Conservation (phyloP, 2,329 filamentous ascomycete genomes). For the Emergomyces orientalis region DNA sequence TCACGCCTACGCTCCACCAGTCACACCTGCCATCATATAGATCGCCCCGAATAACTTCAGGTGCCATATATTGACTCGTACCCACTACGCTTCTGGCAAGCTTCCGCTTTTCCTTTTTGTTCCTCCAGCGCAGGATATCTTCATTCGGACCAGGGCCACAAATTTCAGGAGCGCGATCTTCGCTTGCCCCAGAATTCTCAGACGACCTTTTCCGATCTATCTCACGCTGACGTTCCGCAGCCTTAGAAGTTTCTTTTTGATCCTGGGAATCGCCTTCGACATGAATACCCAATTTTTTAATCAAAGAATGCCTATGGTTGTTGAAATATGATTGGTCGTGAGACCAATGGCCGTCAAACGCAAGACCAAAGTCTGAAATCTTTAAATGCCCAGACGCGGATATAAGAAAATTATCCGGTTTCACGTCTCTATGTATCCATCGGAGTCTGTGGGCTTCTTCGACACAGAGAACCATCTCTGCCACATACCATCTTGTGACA, state of each 20-base stretch:
- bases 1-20: constrained; percentile 94
- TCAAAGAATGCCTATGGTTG: constrained; percentile 66
- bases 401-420: constrained; percentile 95
- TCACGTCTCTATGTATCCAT: constrained; percentile 93
- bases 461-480: constrained; percentile 92
- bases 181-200: constrained; percentile 14
- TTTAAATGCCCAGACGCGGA: constrained; percentile 81
- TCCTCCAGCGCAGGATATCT: constrained; percentile 59
- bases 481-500: constrained; percentile 75
- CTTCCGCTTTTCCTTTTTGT: constrained; percentile 57
- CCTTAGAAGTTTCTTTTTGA: constrained; percentile 35
- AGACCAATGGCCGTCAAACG: constrained; percentile 91
- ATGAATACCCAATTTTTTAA: constrained; percentile 65
- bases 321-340: constrained; percentile 84
- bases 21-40: constrained; percentile 88
- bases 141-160: constrained; percentile 30
- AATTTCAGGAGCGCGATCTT: constrained; percentile 32
- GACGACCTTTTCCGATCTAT: background rate
- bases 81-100: constrained; percentile 81
- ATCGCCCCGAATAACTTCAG: constrained; percentile 75
- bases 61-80: constrained; percentile 97
- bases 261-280: constrained; percentile 68
- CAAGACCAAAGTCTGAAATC: constrained; percentile 91
- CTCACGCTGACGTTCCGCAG: background rate
- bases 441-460: constrained; percentile 81